These are phyloP conservation scores for Fraxinus latifolia DNA, from an alignment of 305 asterid genomes.

Conservation along the genomic window DNA sequence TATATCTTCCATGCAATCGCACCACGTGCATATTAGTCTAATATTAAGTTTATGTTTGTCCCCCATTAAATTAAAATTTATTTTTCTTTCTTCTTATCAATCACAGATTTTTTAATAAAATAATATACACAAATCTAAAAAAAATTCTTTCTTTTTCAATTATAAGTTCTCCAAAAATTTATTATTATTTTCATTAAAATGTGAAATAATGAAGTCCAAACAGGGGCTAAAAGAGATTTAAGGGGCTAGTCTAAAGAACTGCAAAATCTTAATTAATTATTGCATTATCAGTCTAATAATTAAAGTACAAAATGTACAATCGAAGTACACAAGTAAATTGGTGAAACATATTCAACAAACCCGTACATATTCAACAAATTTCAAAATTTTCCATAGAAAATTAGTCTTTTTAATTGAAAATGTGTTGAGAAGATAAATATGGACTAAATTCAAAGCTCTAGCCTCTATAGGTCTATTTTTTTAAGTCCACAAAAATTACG, in stretches of 20 bases:
- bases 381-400: not conserved
- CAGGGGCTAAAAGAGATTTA: no score
- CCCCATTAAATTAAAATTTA: no score
- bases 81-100: no score
- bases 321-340: not conserved
- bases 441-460: not conserved
- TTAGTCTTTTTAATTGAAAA: not conserved
- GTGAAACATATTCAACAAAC: not conserved
- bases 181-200: no score
- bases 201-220: no score
- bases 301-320: not conserved
- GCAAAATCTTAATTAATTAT: not conserved
- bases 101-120: no score
- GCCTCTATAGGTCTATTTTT: not conserved
- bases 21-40: not conserved
- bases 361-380: not conserved
- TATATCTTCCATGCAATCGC: not conserved
- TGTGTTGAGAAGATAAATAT: not conserved
- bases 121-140: no score
- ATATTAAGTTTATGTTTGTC: not conserved
- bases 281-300: not conserved
- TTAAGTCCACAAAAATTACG: not conserved
- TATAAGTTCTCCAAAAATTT: no score
- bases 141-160: no score
- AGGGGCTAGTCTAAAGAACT: not conserved